Percentiles rank a stretch among this genome's conserved stretches.
phyloP scores from a whole-genome alignment of 495 filamentous ascomycete species.

The Neohortaea acidophila region DNA sequence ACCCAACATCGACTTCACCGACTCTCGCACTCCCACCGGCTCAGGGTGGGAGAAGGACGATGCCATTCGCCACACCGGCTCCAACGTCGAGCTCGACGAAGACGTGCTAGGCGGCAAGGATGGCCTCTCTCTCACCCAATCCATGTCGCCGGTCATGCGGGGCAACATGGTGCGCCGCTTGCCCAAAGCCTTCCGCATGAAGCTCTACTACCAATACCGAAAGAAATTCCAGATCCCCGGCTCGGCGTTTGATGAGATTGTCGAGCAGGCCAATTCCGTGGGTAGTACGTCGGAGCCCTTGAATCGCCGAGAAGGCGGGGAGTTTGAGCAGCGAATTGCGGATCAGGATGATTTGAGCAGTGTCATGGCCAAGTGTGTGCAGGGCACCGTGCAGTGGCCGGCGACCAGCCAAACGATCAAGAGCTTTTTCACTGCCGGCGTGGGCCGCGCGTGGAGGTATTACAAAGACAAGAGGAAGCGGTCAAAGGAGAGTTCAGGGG shows the following conservation, averaged over 20 bases:
- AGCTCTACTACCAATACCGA: slow-evolving; percentile 88
- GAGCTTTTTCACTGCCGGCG: slow-evolving; percentile 59
- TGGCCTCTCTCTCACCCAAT: slow-evolving; percentile 54
- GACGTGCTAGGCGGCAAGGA: slow-evolving; percentile 35
- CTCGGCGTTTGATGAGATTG: slow-evolving; percentile 71
- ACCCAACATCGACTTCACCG: slow-evolving; percentile 72
- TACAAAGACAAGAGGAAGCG: slow-evolving; percentile 71
- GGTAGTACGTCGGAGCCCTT: slow-evolving; percentile 53
- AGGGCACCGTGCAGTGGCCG: slow-evolving; percentile 79
- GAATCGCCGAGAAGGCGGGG: slow-evolving; percentile 58
- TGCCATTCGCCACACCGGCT: slow-evolving; percentile 20
- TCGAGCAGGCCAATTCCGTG: slow-evolving; percentile 54
- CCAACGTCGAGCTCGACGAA: slow-evolving; percentile 45
- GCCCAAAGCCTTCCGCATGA: slow-evolving; percentile 72
- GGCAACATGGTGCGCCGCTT: slow-evolving; percentile 93
- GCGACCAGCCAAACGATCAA: slow-evolving; percentile 74
- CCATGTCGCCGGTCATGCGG: slow-evolving; percentile 78
- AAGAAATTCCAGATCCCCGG: slow-evolving; percentile 73
- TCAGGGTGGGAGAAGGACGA: slow-evolving; percentile 24
- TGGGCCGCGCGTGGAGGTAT: slow-evolving; percentile 55
- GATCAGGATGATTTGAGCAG: slow-evolving; percentile 49
- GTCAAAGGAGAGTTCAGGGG: slow-evolving; percentile 75
- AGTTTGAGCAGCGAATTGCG: slow-evolving; percentile 74
- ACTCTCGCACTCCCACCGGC: slow-evolving; percentile 36
- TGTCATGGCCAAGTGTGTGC: slow-evolving; percentile 58